Conservation (phyloP, 768 basidiomycete species). For the Boletus vinaceobasis region DNA sequence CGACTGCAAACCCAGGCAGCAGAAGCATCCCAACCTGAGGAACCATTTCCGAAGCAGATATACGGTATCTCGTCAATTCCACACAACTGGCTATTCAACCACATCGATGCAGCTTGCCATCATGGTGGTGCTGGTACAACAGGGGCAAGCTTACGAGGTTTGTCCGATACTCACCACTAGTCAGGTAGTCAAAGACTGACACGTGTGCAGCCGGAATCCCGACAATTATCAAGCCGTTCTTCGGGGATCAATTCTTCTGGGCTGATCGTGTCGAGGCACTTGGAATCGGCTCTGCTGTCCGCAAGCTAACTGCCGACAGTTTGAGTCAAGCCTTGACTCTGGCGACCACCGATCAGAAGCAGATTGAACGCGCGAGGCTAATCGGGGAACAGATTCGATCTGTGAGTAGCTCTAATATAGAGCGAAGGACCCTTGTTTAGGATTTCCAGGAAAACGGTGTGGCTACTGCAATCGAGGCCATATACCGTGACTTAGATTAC, state of each 20-base stretch:
- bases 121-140: constrained; percentile 98
- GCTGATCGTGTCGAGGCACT: constrained; percentile 96
- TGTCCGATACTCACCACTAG: constrained; percentile 14
- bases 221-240: constrained; percentile 96
- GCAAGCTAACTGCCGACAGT: constrained; percentile 78
- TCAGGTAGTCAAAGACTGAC: constrained; percentile 2
- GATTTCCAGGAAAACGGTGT: constrained; percentile 88
- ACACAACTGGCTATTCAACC: constrained; percentile 93
- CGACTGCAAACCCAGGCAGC: constrained; percentile 66
- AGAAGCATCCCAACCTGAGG: constrained; percentile 60
- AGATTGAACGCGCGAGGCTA: constrained; percentile 79
- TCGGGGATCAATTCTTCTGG: constrained; percentile 98
- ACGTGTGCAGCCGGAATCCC: constrained; percentile 72
- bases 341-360: constrained; percentile 86
- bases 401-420: constrained; percentile 39
- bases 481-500: constrained; percentile 96
- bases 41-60: constrained; percentile 73
- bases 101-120: constrained; percentile 96
- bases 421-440: not conserved
- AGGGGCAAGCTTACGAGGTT: constrained; percentile 89
- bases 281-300: constrained; percentile 83
- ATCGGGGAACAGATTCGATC: constrained; percentile 85
- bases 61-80: constrained; percentile 84
- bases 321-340: constrained; percentile 73
- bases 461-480: constrained; percentile 85